Base-by-base conservation (phyloP, 2,329 filamentous ascomycete species). In the Pleomassaria siparia region DNA sequence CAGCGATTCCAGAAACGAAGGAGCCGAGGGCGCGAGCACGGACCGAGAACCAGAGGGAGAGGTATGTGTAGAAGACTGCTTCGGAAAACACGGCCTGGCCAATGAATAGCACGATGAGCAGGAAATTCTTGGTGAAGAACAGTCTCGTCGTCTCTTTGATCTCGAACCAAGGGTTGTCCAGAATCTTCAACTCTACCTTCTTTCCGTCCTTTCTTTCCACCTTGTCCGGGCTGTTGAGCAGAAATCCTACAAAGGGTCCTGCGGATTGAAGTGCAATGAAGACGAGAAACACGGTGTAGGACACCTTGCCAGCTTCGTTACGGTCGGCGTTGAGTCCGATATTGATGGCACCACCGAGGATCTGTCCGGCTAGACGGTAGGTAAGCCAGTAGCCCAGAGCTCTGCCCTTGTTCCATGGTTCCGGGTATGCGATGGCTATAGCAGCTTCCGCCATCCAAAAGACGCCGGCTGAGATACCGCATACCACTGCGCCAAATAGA, bases 361-460 rank as follows among this genome's bases (percentile, higher is more conserved):
- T 84, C 62, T 88, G 86, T 0, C 86, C 86, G 1, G 76, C 73
- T 1, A 87, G 75, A 2, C 80, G 75, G 52, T 79, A 82, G 4
- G 74, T 78, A 4, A 89, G 74, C 87, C 87, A 90, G 59, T 86
- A 84, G 0, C 85, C 86, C 0, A 89, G 72, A 1, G 65, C 63
- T 43, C 67, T 67, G 10, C 67, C 67, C 41, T 64, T 66, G 22
- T 69, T 68, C 63, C 64, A 82, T 0, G 85, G 84, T 57, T 89
- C 86, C 0, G 86, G 86, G 54, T 90, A 90, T 0, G 82, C 78
- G 16, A 89, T 80, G 0, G 86, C 86, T 47, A 90, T 87, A 0
- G 87, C 86, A 0, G 84, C 84, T 68, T 90, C 87, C 0, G 86
- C 82, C 76, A 84, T 84, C 87, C 87, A 90, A 67, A 89, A 89